Base-by-base conservation (phyloP, 2,329 filamentous ascomycete genomes). In the Fusarium sp. region DNA sequence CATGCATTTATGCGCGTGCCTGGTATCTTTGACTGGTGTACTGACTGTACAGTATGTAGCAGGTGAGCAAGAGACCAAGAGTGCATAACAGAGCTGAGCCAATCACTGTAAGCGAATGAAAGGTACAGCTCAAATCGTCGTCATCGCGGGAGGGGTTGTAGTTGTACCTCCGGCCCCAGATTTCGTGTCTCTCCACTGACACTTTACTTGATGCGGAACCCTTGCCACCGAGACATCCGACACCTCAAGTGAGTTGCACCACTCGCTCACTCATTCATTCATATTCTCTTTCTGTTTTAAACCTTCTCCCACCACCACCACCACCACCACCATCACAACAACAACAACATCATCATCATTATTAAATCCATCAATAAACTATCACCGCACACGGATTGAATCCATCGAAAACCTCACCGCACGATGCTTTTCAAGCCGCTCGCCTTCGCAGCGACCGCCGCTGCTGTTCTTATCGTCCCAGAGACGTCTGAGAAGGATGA, bases 381-480 rank as follows among this genome's bases (percentile, higher is more conserved):
- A 60, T 21, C 17, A 42, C 37, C 39, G 48, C 29, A 31, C 29
- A 31, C 29, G 25, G 10, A 23, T 17, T 25, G 8, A 37, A 27
- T 42, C 17, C 17, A 40, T 52, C 36, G 29, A 41, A 36, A 52
- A 6, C 11, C 17, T 17, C 39, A 9, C 23, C 40, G 4, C 69
- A 64, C 48, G 50, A 79, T 80, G 79, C 70, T 78, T 51, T 65
- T 78, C 43, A 74, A 72, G 63, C 72, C 68, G 40, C 73, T 80
- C 37, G 69, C 71, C 46, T 59, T 80, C 21, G 78, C 76, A 58
- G 77, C 77, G 25, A 61, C 77, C 40, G 74, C 78, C 35, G 72
- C 76, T 25, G 84, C 86, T 58, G 82, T 89, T 72, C 79, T 90
- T 61, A 70, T 90, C 53, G 81, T 87, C 33, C 84, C 87, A 58